Percentiles rank a stretch among this genome's conserved stretches.
Conservation (phyloP, 2,329 filamentous ascomycete species). For the Aspergillus ibericus region DNA sequence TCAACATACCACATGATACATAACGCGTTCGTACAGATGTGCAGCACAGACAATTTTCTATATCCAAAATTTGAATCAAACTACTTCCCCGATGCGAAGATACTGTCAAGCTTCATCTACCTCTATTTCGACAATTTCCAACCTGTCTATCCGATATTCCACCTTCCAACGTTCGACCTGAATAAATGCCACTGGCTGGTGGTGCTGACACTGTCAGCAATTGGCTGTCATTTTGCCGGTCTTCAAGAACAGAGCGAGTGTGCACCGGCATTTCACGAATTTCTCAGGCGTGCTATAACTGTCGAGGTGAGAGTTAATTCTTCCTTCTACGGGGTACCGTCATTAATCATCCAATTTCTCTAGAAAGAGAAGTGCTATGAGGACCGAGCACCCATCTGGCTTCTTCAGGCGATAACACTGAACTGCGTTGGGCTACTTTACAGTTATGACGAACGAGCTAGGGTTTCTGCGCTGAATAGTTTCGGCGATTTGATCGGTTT, state of each 20-base stretch:
- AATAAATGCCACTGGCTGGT: slow-evolving; percentile 43
- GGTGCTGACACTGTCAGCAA: slow-evolving; percentile 39
- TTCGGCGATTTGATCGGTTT: slow-evolving; percentile 33
- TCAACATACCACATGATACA: slow-evolving; percentile 31
- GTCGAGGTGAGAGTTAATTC: slow-evolving; percentile 32
- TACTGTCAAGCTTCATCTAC: slow-evolving; percentile 33
- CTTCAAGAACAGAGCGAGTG: slow-evolving; percentile 28
- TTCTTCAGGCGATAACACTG: slow-evolving; percentile 32
- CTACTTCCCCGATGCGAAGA: slow-evolving; percentile 28
- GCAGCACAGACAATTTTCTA: slow-evolving; percentile 31
- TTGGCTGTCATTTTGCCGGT: slow-evolving; percentile 41
- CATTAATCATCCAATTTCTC: slow-evolving; percentile 2
- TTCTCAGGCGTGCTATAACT: slow-evolving; percentile 41
- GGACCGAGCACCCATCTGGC: slow-evolving; percentile 23
- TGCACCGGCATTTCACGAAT: slow-evolving; percentile 42
- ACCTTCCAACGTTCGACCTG: slow-evolving; percentile 38
- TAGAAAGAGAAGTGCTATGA: slow-evolving; percentile 29
- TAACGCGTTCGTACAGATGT: slow-evolving; percentile 32
- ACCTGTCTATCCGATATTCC: slow-evolving; percentile 42
- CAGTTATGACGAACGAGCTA: slow-evolving; percentile 25
- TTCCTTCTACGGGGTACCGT: background rate
- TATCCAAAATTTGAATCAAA: slow-evolving; percentile 33
- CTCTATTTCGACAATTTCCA: slow-evolving; percentile 43
- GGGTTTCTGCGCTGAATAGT: slow-evolving; percentile 22
- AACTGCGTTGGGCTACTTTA: slow-evolving; percentile 37